These are phyloP conservation scores for Podosphaera leucotricha DNA, from an alignment of 2,329 filamentous ascomycete species.

Conservation along the genomic window DNA sequence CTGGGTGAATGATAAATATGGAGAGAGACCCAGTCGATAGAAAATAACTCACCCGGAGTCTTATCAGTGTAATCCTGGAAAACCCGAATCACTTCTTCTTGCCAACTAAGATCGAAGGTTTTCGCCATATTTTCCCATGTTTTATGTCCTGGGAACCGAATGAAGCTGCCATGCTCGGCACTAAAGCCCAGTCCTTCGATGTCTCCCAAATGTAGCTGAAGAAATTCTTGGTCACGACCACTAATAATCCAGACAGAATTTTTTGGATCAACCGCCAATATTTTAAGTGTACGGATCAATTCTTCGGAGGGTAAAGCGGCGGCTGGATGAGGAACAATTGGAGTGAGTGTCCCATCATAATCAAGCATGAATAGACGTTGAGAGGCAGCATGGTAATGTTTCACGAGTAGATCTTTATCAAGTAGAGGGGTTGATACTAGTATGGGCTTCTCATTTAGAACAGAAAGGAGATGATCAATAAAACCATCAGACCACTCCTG, in stretches of 20 bases:
- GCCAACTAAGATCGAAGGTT: constrained; percentile 78
- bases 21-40: not conserved
- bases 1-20: constrained; percentile 6
- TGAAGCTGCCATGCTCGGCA: constrained; percentile 91
- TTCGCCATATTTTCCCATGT: constrained; percentile 81
- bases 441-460: constrained; percentile 54
- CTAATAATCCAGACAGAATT: constrained; percentile 98
- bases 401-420: constrained; percentile 47
- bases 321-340: constrained; percentile 78
- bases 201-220: constrained; percentile 80
- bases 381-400: constrained; percentile 48
- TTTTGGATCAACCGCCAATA: constrained; percentile 51
- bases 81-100: constrained; percentile 56
- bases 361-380: constrained; percentile 95
- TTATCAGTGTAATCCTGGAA: constrained; percentile 78
- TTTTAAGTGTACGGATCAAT: constrained; percentile 56
- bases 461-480: constrained; percentile 54
- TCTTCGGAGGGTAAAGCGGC: constrained; percentile 71
- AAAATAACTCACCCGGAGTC: constrained; percentile 41
- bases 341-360: constrained; percentile 90
- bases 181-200: constrained; percentile 77
- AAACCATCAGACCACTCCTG: constrained; percentile 68
- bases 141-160: constrained; percentile 51
- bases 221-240: constrained; percentile 75
- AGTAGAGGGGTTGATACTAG: constrained; percentile 59